These are phyloP conservation scores for Ophidiomyces ophidiicola DNA, from an alignment of 2,329 filamentous ascomycete genomes.

Conservation along the genomic window DNA sequence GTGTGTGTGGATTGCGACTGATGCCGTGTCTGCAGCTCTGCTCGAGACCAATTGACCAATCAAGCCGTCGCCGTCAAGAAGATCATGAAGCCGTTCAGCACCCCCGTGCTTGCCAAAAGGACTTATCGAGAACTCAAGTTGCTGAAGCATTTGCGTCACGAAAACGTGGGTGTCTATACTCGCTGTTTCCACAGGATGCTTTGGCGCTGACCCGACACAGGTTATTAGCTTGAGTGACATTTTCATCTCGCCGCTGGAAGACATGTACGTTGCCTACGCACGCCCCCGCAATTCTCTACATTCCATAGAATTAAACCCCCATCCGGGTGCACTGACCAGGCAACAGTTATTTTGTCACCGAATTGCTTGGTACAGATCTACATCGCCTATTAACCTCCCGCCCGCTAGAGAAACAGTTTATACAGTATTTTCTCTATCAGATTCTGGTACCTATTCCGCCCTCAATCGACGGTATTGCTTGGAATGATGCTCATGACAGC, in stretches of 20 bases:
- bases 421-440: conserved; percentile 99
- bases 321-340: conserved; percentile 4
- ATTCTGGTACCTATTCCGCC: conserved; percentile 62
- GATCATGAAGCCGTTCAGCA: conserved; percentile 99
- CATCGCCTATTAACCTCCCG: conserved; percentile 89
- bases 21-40: conserved; percentile 52
- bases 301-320: neutral
- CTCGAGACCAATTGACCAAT: conserved; percentile 91
- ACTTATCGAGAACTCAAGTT: conserved; percentile 97
- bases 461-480: neutral
- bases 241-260: conserved; percentile 96
- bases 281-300: neutral
- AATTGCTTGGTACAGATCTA: conserved; percentile 90
- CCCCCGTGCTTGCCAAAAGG: conserved; percentile 92
- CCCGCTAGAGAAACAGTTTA: conserved; percentile 97
- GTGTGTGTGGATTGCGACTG: neutral
- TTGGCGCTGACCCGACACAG: conserved; percentile 36
- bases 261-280: conserved; percentile 75
- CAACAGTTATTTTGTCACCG: conserved; percentile 86
- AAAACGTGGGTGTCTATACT: conserved; percentile 58
- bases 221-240: conserved; percentile 98
- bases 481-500: neutral
- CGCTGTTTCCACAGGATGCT: neutral
- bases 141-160: conserved; percentile 88
- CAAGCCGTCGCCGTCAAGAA: conserved; percentile 99